A percentile compares a stretch with the other conserved stretches of the same genome.
Conservation (phyloP, 208 protist genomes). For the Borovskyia barvae region DNA sequence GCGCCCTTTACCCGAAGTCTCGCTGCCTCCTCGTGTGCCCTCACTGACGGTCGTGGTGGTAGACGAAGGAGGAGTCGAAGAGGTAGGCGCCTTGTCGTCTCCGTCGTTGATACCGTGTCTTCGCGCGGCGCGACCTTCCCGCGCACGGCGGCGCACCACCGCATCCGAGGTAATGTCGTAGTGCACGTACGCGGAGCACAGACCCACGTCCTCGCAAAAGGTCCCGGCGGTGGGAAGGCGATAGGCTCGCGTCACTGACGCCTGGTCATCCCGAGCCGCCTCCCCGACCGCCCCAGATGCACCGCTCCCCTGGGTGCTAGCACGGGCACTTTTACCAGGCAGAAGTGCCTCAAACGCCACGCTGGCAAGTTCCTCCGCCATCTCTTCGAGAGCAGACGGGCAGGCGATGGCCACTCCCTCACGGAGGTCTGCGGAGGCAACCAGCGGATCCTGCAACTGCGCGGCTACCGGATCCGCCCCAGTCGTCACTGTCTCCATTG, state of each 20-base stretch:
- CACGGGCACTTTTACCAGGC: background rate
- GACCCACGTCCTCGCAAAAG: conserved; percentile 25
- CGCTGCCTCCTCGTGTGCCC: too few species aligned
- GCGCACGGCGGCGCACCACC: conserved; percentile 3
- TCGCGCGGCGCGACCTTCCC: background rate
- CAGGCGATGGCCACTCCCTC: conserved; percentile 18
- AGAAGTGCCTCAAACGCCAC: conserved; percentile 15
- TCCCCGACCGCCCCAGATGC: background rate
- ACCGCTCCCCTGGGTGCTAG: background rate
- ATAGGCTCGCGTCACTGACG: background rate
- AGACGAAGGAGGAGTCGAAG: too few species aligned
- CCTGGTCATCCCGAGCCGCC: background rate
- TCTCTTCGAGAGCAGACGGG: conserved; percentile 10
- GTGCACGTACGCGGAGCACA: conserved; percentile 21
- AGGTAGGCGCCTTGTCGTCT: too few species aligned
- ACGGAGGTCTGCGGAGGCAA: conserved; percentile 1
- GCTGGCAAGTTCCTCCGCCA: conserved; percentile 13
- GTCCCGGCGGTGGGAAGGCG: conserved; percentile 11
- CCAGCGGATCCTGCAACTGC: conserved; percentile 2
- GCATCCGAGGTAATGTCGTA: conserved; percentile 23
- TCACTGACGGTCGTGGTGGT: too few species aligned
- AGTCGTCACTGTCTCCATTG: background rate
- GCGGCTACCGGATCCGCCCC: background rate
- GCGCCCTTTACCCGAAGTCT: background rate
- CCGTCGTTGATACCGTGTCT: background rate